Evolutionary conservation across 2,329 filamentous ascomycete species (phyloP).

Genomic region (Nigrospora sphaerica): DNA sequence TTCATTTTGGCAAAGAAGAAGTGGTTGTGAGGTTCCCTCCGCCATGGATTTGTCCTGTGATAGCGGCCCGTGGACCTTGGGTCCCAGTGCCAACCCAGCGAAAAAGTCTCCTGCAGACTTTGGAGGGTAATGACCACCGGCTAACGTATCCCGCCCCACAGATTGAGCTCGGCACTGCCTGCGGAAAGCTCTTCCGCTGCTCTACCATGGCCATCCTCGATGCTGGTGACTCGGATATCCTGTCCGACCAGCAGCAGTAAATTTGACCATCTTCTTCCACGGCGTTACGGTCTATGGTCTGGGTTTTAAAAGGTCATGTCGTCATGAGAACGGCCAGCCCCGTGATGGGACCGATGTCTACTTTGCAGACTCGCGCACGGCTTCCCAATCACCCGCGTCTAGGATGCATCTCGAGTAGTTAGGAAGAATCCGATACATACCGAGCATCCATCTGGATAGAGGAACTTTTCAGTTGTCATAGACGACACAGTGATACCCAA

Average conservation of each 20-base stretch:
- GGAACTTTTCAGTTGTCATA: constrained; percentile 4
- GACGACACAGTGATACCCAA: constrained; percentile 23
- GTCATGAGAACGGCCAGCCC: not conserved
- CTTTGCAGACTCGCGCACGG: constrained; percentile 6
- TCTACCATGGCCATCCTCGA: constrained; percentile 96
- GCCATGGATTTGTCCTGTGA: not conserved
- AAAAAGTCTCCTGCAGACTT: constrained; percentile 81
- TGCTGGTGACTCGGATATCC: constrained; percentile 97
- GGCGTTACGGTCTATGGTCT: constrained; percentile 18
- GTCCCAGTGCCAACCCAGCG: constrained; percentile 62
- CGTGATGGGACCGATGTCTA: not conserved
- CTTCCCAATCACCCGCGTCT: constrained; percentile 6
- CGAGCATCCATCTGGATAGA: constrained; percentile 11
- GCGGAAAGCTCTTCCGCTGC: constrained; percentile 98
- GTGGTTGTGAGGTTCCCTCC: too few species aligned
- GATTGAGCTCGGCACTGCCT: constrained; percentile 97
- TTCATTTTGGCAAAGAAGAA: too few species aligned
- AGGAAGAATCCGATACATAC: constrained; percentile 11
- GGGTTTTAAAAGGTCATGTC: constrained; percentile 1
- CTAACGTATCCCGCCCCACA: constrained; percentile 40
- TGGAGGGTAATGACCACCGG: constrained; percentile 73
- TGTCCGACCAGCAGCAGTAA: constrained; percentile 68
- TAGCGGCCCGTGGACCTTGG: not conserved
- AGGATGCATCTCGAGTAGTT: constrained; percentile 12
- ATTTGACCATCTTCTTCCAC: constrained; percentile 11